A percentile compares a stretch with the other conserved stretches of the same genome.
Evolutionary conservation across 805 yeast genomes (phyloP).

Genomic region (Candida qinlingensis): DNA sequence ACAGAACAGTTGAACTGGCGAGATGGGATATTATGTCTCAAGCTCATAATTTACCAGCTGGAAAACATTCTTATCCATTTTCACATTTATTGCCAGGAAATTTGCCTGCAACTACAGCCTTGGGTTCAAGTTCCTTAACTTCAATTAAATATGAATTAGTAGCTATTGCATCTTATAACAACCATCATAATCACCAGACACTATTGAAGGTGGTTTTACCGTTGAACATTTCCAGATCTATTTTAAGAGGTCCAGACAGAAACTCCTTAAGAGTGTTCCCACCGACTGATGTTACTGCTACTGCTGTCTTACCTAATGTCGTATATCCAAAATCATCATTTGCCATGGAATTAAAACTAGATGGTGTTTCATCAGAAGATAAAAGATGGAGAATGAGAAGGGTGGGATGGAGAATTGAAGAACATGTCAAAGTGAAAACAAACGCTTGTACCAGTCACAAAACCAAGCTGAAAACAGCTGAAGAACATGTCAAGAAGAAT

Average conservation of each 20-base stretch:
- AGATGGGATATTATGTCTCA: conserved; percentile 79
- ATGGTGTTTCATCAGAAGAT: conserved; percentile 55
- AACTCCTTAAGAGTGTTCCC: conserved; percentile 90
- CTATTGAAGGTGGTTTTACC: conserved; percentile 51
- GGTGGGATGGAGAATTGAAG: conserved; percentile 85
- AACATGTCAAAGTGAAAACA: conserved; percentile 58
- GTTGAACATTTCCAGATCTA: conserved; percentile 67
- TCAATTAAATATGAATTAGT: conserved; percentile 68
- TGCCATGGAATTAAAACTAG: conserved; percentile 76
- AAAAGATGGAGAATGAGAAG: conserved; percentile 90
- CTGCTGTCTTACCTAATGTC: conserved; percentile 83
- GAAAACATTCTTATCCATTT: conserved; percentile 86
- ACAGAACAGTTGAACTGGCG: conserved; percentile 58
- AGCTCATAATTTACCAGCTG: conserved; percentile 52
- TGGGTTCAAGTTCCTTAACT: conserved; percentile 49
- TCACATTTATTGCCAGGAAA: conserved; percentile 85
- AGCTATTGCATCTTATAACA: conserved; percentile 50
- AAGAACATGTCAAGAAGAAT: conserved; percentile 34
- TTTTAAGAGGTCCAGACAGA: conserved; percentile 76
- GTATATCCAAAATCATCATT: conserved; percentile 83
- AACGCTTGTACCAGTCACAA: conserved; percentile 54
- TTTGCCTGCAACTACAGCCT: conserved; percentile 65
- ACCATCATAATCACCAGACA: conserved; percentile 27
- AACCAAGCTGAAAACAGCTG: conserved; percentile 40
- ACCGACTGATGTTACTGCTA: conserved; percentile 86